Evolutionary conservation across 192 early-diverging fungal genomes (phyloP), one percentile per base, ranked within the genome.

Genomic region (Podochytrium sp.): DNA sequence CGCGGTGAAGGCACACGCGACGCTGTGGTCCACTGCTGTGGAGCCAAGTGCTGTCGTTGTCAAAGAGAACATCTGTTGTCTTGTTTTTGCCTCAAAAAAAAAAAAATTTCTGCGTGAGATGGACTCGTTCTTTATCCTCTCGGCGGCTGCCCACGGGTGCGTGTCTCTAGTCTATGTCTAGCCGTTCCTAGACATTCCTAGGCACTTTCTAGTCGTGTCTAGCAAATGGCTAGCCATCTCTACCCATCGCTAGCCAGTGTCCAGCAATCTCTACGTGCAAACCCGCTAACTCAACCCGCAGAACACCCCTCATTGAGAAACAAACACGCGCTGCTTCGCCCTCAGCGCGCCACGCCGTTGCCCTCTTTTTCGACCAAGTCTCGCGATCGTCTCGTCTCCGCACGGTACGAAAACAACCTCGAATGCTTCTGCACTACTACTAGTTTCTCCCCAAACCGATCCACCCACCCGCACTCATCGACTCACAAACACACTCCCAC

Each of bases 281-380:
- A 47, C 20, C 43, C 10, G n/a, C 43, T 47, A 47, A 47, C 20
- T 14, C 43, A 10, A 47, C 10, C 20, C 10, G n/a, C 76, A 95
- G 93, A 29, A 91, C 90, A 76, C 89, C 93, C 47, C 87, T 96
- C 57, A 91, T 96, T 52, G 91, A 96, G 77, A 96, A 96, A 63
- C 94, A 94, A 76, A 85, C 91, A 55, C 85, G 88, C 60, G 65
- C 82, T 51, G 29, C 4, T 30, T 67, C 65, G 42, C 32, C 51
- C 2, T 4, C 63, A 1, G 86, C 90, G 74, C 78, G 90, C 51
- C 65, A 89, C 53, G 75, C 92, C 23, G 82, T 91, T 67, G 81
- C 89, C 76, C 76, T 84, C 65, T 83, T 90, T 79, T 85, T 86
- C 73, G 83, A 90, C 75, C 75, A 91, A 74, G 78, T 90, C 79